Conservation (phyloP, 2,329 filamentous ascomycete species). For the Zasmidium cellare region DNA sequence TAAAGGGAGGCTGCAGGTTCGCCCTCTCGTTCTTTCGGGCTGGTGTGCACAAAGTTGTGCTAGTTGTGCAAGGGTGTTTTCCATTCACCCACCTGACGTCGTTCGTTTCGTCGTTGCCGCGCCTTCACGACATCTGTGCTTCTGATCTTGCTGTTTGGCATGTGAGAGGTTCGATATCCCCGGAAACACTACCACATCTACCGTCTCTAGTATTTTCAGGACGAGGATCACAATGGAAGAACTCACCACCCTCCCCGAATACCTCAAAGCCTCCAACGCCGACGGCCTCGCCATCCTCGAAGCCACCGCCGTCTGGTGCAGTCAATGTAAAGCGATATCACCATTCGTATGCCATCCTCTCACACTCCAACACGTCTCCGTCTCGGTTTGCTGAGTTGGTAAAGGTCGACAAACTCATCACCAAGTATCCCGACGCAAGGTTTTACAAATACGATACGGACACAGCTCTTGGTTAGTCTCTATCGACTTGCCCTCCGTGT, state of each 20-base stretch:
- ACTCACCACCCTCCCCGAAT: conserved; percentile 29
- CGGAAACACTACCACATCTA: background rate
- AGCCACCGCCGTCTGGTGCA: conserved; percentile 32
- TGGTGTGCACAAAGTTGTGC: background rate
- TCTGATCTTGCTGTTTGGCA: background rate
- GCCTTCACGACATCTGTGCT: no score
- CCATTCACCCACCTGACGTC: background rate
- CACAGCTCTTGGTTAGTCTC: conserved; percentile 15
- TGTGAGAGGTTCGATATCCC: background rate
- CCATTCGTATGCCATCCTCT: conserved; percentile 20
- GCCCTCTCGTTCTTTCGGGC: background rate
- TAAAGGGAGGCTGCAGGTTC: background rate
- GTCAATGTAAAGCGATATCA: conserved; percentile 34
- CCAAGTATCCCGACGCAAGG: conserved; percentile 32
- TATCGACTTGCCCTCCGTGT: no score
- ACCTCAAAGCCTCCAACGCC: conserved; percentile 33
- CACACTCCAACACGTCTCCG: background rate
- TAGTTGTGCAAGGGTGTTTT: background rate
- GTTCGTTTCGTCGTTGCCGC: no score
- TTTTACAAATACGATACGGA: conserved; percentile 36
- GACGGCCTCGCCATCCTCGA: conserved; percentile 33
- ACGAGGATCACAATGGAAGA: conserved; percentile 29
- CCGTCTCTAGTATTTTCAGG: background rate
- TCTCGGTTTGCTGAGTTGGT: no score
- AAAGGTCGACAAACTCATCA: conserved; percentile 29